A percentile compares a stretch with the other conserved stretches of the same genome.
Conservation (phyloP, 768 basidiomycete genomes). For the Hypholoma fasciculare region DNA sequence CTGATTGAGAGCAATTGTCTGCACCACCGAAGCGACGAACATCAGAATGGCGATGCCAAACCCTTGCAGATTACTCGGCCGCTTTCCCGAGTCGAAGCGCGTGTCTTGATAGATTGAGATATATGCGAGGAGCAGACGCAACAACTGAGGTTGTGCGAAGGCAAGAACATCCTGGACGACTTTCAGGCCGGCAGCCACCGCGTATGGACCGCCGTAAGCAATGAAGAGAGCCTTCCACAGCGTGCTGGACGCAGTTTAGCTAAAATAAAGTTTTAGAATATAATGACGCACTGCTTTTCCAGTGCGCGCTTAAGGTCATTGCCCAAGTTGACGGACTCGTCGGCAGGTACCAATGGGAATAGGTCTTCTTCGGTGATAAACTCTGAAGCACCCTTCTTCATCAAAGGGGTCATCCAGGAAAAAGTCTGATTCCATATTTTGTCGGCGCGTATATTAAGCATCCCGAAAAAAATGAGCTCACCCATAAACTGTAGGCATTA, state of each 20-base stretch:
- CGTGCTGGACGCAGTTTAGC: conserved; percentile 36
- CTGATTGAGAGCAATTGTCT: conserved; percentile 82
- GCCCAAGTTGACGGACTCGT: conserved; percentile 73
- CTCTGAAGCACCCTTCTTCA: conserved; percentile 63
- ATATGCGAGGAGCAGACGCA: conserved; percentile 77
- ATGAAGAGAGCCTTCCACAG: conserved; percentile 74
- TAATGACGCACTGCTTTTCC: conserved; percentile 54
- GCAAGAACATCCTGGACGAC: conserved; percentile 76
- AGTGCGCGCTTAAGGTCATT: conserved; percentile 59
- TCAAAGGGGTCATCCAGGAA: conserved; percentile 80
- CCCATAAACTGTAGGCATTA: conserved; percentile 79
- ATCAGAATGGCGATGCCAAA: conserved; percentile 76
- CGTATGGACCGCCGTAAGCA: conserved; percentile 81
- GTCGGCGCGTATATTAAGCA: neutral
- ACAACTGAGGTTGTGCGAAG: conserved; percentile 86
- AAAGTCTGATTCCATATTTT: conserved; percentile 50
- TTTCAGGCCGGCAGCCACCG: conserved; percentile 64
- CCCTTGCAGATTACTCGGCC: conserved; percentile 55
- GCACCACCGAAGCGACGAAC: conserved; percentile 78
- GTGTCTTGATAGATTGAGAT: conserved; percentile 74
- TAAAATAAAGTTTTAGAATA: neutral
- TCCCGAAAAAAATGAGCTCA: conserved; percentile 20
- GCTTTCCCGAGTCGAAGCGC: conserved; percentile 31
- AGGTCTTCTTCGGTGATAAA: conserved; percentile 87
- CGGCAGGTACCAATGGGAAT: conserved; percentile 64